A percentile compares a stretch with the other conserved stretches of the same genome.
Evolutionary conservation across 345 rosid genomes (phyloP).

Genomic region (Pistacia vera): DNA sequence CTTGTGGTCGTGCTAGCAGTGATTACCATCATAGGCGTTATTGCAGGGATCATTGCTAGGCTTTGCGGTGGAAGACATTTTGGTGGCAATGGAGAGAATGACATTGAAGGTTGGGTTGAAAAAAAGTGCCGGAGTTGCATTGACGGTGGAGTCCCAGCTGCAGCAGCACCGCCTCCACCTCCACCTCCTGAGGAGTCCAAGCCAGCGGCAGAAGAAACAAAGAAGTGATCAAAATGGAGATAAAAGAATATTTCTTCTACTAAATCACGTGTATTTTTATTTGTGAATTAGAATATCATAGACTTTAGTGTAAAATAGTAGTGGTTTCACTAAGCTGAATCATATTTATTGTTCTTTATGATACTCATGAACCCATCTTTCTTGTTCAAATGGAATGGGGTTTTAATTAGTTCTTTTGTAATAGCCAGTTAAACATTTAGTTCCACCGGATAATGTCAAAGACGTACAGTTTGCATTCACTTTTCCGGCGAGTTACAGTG

Average conservation of each 20-base stretch:
- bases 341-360: conserved; percentile 4
- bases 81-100: conserved; percentile 65
- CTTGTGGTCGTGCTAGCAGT: conserved; percentile 84
- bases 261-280: conserved; percentile 4
- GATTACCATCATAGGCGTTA: conserved; percentile 65
- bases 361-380: background rate
- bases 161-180: conserved; percentile 27
- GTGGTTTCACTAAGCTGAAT: conserved; percentile 6
- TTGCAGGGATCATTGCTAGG: conserved; percentile 77
- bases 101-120: conserved; percentile 94
- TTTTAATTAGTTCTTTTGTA: background rate
- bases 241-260: background rate
- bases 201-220: conserved; percentile 42
- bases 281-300: background rate
- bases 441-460: too few species aligned
- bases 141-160: conserved; percentile 68
- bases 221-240: conserved; percentile 38
- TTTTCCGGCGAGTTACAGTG: background rate
- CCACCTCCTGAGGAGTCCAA: conserved; percentile 38
- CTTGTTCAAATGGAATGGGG: conserved; percentile 2
- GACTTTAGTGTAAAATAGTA: background rate
- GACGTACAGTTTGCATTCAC: too few species aligned
- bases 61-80: conserved; percentile 76
- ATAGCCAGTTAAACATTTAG: too few species aligned
- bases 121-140: conserved; percentile 79